Conservation (phyloP, 164 flowering plant species). For the Tinospora cordifolia region DNA sequence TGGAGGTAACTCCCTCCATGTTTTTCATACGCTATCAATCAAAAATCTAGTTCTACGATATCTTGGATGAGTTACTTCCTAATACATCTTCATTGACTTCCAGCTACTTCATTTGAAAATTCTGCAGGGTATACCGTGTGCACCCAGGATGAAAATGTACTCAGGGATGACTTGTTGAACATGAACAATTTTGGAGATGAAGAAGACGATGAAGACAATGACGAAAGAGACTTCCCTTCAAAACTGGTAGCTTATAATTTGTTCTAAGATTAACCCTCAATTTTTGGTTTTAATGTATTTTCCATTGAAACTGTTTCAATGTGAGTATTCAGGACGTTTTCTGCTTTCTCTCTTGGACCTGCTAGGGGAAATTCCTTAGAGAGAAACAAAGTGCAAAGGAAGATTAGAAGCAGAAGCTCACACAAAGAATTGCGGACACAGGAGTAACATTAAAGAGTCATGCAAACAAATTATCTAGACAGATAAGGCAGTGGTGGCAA, state of each 20-base stretch:
- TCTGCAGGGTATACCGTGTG: constrained; percentile 89
- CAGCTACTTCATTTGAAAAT: neutral
- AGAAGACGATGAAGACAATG: constrained; percentile 36
- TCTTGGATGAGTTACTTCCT: neutral
- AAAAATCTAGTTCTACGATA: neutral
- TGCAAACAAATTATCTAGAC: constrained; percentile 37
- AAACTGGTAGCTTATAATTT: constrained; percentile 42
- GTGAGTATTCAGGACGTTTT: neutral
- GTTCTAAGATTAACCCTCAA: neutral
- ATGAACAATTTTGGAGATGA: constrained; percentile 52
- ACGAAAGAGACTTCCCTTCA: constrained; percentile 35
- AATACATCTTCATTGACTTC: neutral
- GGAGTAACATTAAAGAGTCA: constrained; percentile 39
- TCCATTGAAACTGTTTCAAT: neutral
- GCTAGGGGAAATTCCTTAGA: constrained; percentile 59
- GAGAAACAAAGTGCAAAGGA: constrained; percentile 39
- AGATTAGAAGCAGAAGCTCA: constrained; percentile 56
- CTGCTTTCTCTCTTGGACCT: neutral
- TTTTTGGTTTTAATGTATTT: neutral
- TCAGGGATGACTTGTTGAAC: constrained; percentile 77
- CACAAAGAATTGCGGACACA: constrained; percentile 31
- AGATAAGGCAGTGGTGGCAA: constrained; percentile 59
- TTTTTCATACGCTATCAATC: neutral
- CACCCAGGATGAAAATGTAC: constrained; percentile 89
- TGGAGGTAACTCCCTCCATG: constrained; percentile 65